These are phyloP conservation scores for Cyclanthera cordifolia DNA, from an alignment of 306 rosid species.

Conservation along the genomic window DNA sequence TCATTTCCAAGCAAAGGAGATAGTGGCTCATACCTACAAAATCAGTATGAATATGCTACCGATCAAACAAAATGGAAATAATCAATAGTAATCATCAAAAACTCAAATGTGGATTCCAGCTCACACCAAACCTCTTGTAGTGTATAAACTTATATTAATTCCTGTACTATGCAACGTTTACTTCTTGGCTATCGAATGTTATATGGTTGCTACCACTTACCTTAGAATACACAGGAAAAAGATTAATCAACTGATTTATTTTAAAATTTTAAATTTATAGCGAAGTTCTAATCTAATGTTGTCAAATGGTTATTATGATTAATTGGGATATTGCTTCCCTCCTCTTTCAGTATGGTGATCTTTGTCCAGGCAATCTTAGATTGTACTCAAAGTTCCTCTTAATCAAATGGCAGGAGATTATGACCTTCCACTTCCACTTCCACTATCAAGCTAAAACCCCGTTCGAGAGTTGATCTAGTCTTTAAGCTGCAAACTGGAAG, in stretches of 20 bases:
- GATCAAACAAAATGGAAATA: not conserved
- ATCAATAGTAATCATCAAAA: conserved; percentile 3
- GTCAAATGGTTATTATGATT: not conserved
- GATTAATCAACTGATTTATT: not conserved
- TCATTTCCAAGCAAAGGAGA: conserved; percentile 78
- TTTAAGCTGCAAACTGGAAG: not conserved
- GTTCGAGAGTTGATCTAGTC: not conserved
- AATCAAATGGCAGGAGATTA: not conserved
- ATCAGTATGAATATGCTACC: not conserved
- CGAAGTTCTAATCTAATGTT: conserved; percentile 2
- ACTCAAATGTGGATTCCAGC: not conserved
- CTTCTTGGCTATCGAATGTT: not conserved
- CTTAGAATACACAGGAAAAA: not conserved
- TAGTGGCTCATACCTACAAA: conserved; percentile 76
- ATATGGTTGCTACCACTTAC: not conserved
- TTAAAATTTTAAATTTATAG: not conserved
- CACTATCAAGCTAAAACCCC: not conserved
- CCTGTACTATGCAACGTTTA: not conserved
- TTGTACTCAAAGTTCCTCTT: not conserved
- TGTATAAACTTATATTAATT: not conserved
- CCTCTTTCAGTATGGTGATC: not conserved
- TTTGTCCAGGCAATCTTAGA: not conserved
- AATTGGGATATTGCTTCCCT: not conserved
- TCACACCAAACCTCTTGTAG: not conserved
- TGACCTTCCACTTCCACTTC: not conserved